Evolutionary conservation across 1,284 basidiomycete genomes (phyloP).

Genomic region (Cryptococcus sp.): DNA sequence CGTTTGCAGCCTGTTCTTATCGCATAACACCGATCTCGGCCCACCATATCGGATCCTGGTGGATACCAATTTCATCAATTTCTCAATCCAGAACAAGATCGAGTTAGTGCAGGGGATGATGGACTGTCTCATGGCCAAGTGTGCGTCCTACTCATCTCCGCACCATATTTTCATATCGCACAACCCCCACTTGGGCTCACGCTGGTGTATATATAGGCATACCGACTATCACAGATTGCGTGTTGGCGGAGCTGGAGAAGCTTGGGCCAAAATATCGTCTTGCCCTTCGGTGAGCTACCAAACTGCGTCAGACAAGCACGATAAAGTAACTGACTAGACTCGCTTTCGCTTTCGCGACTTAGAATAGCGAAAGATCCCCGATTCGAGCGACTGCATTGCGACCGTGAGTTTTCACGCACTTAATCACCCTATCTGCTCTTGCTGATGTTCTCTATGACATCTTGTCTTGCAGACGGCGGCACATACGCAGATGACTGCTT

Average conservation of each 20-base stretch:
- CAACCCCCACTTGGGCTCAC: neutral
- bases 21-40: conserved; percentile 92
- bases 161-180: neutral
- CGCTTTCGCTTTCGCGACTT: conserved; percentile 5
- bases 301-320: too few species aligned
- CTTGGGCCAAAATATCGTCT: conserved; percentile 93
- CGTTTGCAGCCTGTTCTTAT: conserved; percentile 77
- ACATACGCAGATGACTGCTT: conserved; percentile 99
- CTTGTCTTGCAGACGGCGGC: conserved; percentile 62
- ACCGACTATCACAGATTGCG: conserved; percentile 97
- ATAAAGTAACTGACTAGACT: conserved; percentile 2
- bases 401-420: conserved; percentile 54
- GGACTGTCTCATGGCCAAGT: conserved; percentile 99
- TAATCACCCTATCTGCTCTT: neutral
- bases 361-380: conserved; percentile 96
- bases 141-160: conserved; percentile 58
- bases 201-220: conserved; percentile 64
- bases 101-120: conserved; percentile 98
- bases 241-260: conserved; percentile 97
- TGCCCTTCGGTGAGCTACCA: conserved; percentile 71
- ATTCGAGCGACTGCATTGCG: conserved; percentile 90
- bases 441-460: conserved; percentile 3
- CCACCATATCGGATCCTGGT: conserved; percentile 97
- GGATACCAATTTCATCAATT: conserved; percentile 99
- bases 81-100: conserved; percentile 96